Evolutionary conservation across 1,139 yeast species (phyloP).

Genomic region (Hyphopichia wangnamkhiaoensis): DNA sequence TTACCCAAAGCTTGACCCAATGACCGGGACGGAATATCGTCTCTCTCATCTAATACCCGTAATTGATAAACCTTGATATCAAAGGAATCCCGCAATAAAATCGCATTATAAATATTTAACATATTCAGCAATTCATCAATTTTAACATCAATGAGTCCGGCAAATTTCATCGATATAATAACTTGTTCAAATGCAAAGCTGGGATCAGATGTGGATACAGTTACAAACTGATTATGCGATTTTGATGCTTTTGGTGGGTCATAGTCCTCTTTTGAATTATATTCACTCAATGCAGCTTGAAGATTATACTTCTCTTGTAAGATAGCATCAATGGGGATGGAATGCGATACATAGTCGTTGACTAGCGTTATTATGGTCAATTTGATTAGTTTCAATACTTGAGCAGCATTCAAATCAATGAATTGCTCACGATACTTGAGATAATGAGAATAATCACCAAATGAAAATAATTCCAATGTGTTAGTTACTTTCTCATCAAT

Average conservation of each 20-base stretch:
- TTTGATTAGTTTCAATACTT: constrained; percentile 25
- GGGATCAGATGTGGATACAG: too few relatives aligned
- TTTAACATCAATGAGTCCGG: constrained; percentile 23
- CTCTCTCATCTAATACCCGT: constrained; percentile 19
- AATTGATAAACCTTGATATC: constrained; percentile 22
- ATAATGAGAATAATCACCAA: constrained; percentile 34
- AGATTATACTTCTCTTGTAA: constrained; percentile 21
- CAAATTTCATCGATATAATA: constrained; percentile 25
- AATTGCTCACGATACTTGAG: constrained; percentile 17
- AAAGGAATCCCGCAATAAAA: constrained; percentile 31
- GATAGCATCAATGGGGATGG: constrained; percentile 14
- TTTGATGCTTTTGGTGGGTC: neutral
- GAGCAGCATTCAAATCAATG: constrained; percentile 14
- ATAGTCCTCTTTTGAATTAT: constrained; percentile 2
- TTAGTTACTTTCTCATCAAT: constrained; percentile 8
- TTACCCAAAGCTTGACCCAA: constrained; percentile 16
- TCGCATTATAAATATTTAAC: constrained; percentile 20
- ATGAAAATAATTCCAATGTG: constrained; percentile 40
- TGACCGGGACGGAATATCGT: constrained; percentile 22
- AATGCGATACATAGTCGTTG: constrained; percentile 25
- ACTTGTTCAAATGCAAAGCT: constrained; percentile 17
- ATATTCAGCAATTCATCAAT: constrained; percentile 27
- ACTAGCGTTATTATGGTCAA: constrained; percentile 28
- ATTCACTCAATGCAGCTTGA: constrained; percentile 9
- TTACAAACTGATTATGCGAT: too few relatives aligned